Conservation (phyloP, 2,329 filamentous ascomycete species). For the Huntiella omanensis region DNA sequence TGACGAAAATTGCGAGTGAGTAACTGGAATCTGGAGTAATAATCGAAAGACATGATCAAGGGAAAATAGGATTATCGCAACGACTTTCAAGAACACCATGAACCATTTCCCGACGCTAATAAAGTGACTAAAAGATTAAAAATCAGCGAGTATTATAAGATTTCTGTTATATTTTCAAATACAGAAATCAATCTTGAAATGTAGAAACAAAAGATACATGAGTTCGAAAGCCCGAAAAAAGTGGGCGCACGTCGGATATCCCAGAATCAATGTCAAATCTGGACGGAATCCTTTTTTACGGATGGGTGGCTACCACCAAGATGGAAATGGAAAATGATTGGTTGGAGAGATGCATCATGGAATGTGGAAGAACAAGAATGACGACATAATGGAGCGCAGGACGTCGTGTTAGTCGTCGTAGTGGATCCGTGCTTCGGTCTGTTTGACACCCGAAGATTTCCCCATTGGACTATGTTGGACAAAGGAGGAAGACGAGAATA, state of each 20-base stretch:
- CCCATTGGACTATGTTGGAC: background rate
- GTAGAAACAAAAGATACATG: no score
- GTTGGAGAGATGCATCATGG: background rate
- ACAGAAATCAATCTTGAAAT: no score
- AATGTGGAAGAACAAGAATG: slow-evolving; percentile 1
- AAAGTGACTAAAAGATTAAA: no score
- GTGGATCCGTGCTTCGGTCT: background rate
- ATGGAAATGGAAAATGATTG: background rate
- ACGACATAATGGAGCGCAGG: slow-evolving; percentile 3
- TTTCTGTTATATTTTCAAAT: no score
- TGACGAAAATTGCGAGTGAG: no score
- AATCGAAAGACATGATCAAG: no score
- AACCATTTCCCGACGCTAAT: no score
- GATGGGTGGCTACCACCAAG: background rate
- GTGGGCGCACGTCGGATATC: background rate
- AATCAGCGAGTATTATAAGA: no score
- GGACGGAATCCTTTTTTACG: background rate
- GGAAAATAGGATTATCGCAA: no score
- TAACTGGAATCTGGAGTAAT: no score
- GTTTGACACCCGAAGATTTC: background rate
- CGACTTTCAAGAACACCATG: no score
- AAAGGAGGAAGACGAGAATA: no score
- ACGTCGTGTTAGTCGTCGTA: background rate
- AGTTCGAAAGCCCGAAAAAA: background rate
- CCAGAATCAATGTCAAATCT: background rate